Base-by-base conservation (phyloP, 2,329 filamentous ascomycete genomes). In the Fusarium sp. region DNA sequence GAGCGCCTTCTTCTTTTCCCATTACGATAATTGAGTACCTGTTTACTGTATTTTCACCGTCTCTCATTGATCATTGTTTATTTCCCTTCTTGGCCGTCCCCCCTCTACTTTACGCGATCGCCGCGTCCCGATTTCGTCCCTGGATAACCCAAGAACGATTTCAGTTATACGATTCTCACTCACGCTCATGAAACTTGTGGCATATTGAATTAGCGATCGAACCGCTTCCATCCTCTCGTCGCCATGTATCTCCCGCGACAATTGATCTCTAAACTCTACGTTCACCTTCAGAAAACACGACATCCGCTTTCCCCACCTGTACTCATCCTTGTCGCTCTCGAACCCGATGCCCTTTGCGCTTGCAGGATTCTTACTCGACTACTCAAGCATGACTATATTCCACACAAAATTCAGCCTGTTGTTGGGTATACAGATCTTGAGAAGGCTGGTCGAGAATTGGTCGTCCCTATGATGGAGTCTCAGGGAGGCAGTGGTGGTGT, bases 311-410 rank as follows among this genome's bases (percentile, higher is more conserved):
- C 94, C 20, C 93, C 95, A 41, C 95, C 95, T 1, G 94, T 98
- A 58, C 88, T 98, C 30, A 90, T 99, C 70, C 92, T 99, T 61
- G 95, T 95, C 71, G 93, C 95, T 38, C 92, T 98, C 79, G 95
- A 98, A 78, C 94, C 96, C 60, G 96, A 99, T 83, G 93, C 96
- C 70, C 90, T 99, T 69, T 98, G 95, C 82, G 96, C 95, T 69
- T 97, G 94, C 80, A 94, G 95, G 68, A 98, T 99, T 67, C 89
- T 99, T 50, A 97, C 95, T 5, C 89, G 92, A 54, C 87, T 99
- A n/a, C 87, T 99, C 67, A 98, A 97, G 83, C 92, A 95, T 86
- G 96, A 99, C 85, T 98, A 97, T 79, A 97, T 99, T 75, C 93
- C 92, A 17, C 95, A 98, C 84, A 98, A 98, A 83, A 97, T 98